These are phyloP conservation scores for Falciphora oryzae DNA, from an alignment of 2,329 filamentous ascomycete species.

Conservation along the genomic window DNA sequence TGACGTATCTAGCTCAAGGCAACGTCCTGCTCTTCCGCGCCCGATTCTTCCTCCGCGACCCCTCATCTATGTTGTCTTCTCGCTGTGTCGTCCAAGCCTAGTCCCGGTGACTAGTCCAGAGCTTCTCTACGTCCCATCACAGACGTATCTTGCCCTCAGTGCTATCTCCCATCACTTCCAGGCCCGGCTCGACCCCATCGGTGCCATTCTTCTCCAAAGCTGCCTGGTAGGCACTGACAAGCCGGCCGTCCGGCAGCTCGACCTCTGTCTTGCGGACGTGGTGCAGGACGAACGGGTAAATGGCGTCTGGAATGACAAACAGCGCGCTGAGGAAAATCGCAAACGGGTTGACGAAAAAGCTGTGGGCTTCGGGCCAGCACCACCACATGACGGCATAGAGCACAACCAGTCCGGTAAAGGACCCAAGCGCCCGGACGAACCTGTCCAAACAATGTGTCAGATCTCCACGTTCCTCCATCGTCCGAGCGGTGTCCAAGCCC, in stretches of 20 bases:
- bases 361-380: constrained; percentile 45
- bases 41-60: too few relatives aligned
- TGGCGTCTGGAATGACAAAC: constrained; percentile 34
- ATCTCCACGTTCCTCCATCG: not conserved
- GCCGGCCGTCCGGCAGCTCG: constrained; percentile 30
- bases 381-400: constrained; percentile 38
- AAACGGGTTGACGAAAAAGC: constrained; percentile 37
- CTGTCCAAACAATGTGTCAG: constrained; percentile 22
- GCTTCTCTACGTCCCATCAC: not conserved
- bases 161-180: too few relatives aligned
- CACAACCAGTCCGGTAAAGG: constrained; percentile 34
- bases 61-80: not conserved
- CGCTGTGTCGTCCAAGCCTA: not conserved
- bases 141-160: not conserved
- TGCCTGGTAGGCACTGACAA: constrained; percentile 6
- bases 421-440: constrained; percentile 37
- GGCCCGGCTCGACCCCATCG: not conserved
- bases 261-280: constrained; percentile 33
- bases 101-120: too few relatives aligned
- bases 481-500: too few relatives aligned
- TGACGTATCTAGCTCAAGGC: too few relatives aligned
- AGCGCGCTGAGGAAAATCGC: constrained; percentile 36
- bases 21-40: too few relatives aligned
- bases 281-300: constrained; percentile 36
- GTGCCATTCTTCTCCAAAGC: not conserved